These are phyloP conservation scores for Xenoacremonium recifei DNA, from an alignment of 2,329 filamentous ascomycete species.

Conservation along the genomic window DNA sequence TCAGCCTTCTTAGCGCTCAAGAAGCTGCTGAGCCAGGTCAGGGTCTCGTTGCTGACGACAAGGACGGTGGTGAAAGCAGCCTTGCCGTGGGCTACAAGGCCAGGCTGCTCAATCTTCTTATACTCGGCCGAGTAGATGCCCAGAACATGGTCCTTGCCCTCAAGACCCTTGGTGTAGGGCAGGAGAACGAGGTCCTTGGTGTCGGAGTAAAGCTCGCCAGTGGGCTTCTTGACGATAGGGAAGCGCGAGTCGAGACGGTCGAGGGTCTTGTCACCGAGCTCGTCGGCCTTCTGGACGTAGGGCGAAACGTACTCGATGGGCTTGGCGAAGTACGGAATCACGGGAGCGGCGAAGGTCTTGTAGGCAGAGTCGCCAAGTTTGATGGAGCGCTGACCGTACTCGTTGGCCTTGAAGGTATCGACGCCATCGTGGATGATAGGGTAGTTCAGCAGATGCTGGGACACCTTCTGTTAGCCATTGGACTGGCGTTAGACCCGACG, in stretches of 20 bases:
- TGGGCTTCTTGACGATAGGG: slow-evolving; percentile 74
- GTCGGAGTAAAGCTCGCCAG: slow-evolving; percentile 64
- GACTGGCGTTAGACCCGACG: no score
- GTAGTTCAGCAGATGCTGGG: slow-evolving; percentile 79
- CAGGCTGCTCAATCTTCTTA: slow-evolving; percentile 63
- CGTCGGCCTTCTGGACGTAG: slow-evolving; percentile 80
- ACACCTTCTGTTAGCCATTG: not conserved
- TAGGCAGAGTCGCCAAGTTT: slow-evolving; percentile 73
- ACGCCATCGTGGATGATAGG: slow-evolving; percentile 80
- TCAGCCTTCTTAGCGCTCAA: slow-evolving; percentile 63
- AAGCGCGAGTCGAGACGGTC: slow-evolving; percentile 67
- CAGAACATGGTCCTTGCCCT: slow-evolving; percentile 62
- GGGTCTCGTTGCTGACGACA: slow-evolving; percentile 63
- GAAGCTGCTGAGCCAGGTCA: slow-evolving; percentile 59
- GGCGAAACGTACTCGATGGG: slow-evolving; percentile 82
- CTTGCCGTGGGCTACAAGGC: slow-evolving; percentile 66
- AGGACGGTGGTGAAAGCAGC: slow-evolving; percentile 67
- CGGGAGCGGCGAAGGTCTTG: slow-evolving; percentile 71
- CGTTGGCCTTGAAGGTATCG: slow-evolving; percentile 75
- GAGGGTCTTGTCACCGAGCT: slow-evolving; percentile 71
- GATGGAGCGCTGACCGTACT: slow-evolving; percentile 80
- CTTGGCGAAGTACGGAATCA: slow-evolving; percentile 68
- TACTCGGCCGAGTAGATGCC: slow-evolving; percentile 56
- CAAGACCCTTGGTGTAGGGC: slow-evolving; percentile 60
- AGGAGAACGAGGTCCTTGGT: slow-evolving; percentile 61